Evolutionary conservation across 2,329 filamentous ascomycete genomes (phyloP).

Genomic region (Didymella lethalis): DNA sequence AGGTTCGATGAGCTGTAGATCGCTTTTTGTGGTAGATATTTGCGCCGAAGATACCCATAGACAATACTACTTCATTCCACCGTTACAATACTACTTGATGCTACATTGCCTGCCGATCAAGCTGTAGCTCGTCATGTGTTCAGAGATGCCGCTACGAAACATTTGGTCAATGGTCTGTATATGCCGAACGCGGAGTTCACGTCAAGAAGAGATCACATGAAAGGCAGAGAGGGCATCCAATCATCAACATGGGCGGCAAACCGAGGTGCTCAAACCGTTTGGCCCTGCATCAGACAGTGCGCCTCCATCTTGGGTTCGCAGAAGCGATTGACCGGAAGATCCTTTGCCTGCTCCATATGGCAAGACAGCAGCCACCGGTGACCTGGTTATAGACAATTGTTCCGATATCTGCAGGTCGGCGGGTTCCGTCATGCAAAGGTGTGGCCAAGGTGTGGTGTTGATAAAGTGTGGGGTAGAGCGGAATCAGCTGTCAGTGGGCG

Average conservation of each 20-base stretch:
- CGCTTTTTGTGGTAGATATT: conserved; percentile 1
- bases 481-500: too few species aligned
- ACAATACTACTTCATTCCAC: conserved; percentile 6
- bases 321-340: too few species aligned
- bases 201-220: conserved; percentile 1
- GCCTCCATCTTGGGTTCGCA: background rate
- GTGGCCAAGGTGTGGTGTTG: too few species aligned
- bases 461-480: too few species aligned
- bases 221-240: conserved; percentile 11
- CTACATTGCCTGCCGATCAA: conserved; percentile 3
- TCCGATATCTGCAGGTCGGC: too few species aligned
- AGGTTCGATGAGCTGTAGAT: conserved; percentile 37
- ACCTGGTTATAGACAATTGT: too few species aligned
- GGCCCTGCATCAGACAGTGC: conserved; percentile 8
- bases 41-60: conserved; percentile 27
- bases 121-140: conserved; percentile 2
- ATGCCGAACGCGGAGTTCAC: conserved; percentile 7
- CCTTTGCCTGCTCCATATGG: too few species aligned
- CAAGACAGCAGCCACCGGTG: too few species aligned
- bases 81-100: background rate
- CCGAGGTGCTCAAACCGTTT: background rate
- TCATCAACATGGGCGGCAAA: background rate
- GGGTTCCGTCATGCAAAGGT: too few species aligned
- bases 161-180: conserved; percentile 3
- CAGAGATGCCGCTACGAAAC: conserved; percentile 1